Evolutionary conservation across 768 basidiomycete genomes (phyloP).

Genomic region (Chalciporus piperatus): DNA sequence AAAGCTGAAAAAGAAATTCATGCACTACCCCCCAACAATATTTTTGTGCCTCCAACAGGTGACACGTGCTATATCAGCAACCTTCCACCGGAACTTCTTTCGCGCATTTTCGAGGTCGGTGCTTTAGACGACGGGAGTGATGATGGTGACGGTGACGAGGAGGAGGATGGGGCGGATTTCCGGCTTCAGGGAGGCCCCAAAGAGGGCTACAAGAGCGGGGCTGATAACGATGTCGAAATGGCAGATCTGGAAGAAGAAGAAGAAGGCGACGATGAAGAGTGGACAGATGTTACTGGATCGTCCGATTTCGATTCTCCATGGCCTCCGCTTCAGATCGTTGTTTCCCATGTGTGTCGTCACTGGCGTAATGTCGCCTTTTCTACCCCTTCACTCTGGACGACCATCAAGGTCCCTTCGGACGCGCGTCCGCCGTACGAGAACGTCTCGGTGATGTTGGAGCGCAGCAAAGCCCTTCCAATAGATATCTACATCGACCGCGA

Average conservation of each 20-base stretch:
- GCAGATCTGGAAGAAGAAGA: not conserved
- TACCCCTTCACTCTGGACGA: conserved; percentile 57
- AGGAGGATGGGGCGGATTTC: too few species aligned
- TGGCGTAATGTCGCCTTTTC: conserved; percentile 57
- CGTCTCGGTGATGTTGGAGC: conserved; percentile 45
- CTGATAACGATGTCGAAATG: conserved; percentile 26
- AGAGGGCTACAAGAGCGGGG: too few species aligned
- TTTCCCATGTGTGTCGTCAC: conserved; percentile 58
- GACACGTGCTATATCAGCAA: conserved; percentile 45
- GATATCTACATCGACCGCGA: too few species aligned
- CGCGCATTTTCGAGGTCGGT: conserved; percentile 52
- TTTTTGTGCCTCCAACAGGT: conserved; percentile 44
- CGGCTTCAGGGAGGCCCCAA: too few species aligned
- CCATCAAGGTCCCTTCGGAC: conserved; percentile 24
- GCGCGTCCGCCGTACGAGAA: conserved; percentile 43
- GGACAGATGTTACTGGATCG: conserved; percentile 3
- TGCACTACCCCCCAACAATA: conserved; percentile 42
- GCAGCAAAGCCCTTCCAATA: conserved; percentile 54
- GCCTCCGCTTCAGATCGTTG: conserved; percentile 48
- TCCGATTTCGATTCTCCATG: not conserved
- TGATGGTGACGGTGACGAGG: too few species aligned
- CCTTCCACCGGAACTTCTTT: conserved; percentile 56
- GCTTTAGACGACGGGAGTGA: conserved; percentile 36
- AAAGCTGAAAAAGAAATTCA: not conserved
- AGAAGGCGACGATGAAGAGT: conserved; percentile 1